Evolutionary conservation across 805 yeast genomes (phyloP).

Genomic region (Cephaloascus fragrans): DNA sequence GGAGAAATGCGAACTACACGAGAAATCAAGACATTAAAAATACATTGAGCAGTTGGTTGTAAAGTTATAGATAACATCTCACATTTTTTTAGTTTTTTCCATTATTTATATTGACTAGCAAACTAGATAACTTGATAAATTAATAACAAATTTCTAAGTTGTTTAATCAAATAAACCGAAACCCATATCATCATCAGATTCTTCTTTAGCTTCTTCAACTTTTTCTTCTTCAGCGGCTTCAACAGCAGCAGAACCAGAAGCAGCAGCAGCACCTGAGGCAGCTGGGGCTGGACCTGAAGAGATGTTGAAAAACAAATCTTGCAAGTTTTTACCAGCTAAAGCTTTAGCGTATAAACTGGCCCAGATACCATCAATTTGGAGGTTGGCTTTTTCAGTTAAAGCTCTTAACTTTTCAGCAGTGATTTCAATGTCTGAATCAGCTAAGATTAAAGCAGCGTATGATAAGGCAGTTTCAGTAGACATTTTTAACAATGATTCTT

Average conservation of each 20-base stretch:
- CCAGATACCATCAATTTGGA: slow-evolving; percentile 37
- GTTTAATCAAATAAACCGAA: slow-evolving; percentile 36
- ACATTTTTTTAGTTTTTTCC: no score
- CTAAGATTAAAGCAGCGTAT: slow-evolving; percentile 41
- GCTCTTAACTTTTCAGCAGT: slow-evolving; percentile 32
- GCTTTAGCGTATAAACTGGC: slow-evolving; percentile 38
- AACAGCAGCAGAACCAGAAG: slow-evolving; percentile 22
- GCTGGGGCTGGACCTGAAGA: slow-evolving; percentile 34
- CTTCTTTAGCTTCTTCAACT: slow-evolving; percentile 17
- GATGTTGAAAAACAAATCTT: slow-evolving; percentile 40
- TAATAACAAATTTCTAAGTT: no score
- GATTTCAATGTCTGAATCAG: slow-evolving; percentile 37
- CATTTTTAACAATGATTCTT: slow-evolving; percentile 15
- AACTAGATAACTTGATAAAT: no score
- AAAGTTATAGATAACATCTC: no score
- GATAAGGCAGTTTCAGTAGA: slow-evolving; percentile 39
- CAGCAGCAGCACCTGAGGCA: slow-evolving; percentile 25
- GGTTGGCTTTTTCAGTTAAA: slow-evolving; percentile 29
- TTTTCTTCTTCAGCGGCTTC: slow-evolving; percentile 22
- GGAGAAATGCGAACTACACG: no score
- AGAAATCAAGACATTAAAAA: no score
- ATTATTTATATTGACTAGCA: no score
- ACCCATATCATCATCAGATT: slow-evolving; percentile 30
- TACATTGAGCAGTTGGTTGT: no score
- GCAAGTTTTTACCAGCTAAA: slow-evolving; percentile 35